These are phyloP conservation scores for Globisporangium splendens DNA, from an alignment of 352 stramenopile genomes.

Conservation along the genomic window DNA sequence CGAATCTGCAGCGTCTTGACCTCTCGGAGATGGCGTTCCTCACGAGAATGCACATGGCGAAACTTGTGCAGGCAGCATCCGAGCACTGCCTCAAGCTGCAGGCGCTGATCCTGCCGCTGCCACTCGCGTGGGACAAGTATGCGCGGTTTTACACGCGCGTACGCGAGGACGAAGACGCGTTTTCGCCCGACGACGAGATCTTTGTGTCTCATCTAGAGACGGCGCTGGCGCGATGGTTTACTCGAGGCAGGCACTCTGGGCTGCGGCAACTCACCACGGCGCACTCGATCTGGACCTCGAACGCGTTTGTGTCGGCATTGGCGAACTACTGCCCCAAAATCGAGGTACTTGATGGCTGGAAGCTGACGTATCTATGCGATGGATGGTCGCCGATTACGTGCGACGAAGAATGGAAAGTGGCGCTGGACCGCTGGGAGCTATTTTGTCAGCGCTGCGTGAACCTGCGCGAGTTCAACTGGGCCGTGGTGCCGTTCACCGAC, in stretches of 20 bases:
- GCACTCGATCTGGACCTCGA: conserved; percentile 28
- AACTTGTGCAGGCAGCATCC: conserved; percentile 33
- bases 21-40: conserved; percentile 51
- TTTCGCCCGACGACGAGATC: conserved; percentile 22
- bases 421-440: conserved; percentile 28
- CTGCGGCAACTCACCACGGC: conserved; percentile 43
- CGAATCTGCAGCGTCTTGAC: conserved; percentile 47
- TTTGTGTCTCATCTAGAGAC: conserved; percentile 19
- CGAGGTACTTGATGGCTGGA: conserved; percentile 55
- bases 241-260: conserved; percentile 21
- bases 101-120: conserved; percentile 36
- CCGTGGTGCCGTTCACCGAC: conserved; percentile 46
- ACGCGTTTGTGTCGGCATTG: conserved; percentile 38
- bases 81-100: conserved; percentile 44
- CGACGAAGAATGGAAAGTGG: conserved; percentile 52
- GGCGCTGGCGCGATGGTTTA: conserved; percentile 39
- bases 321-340: conserved; percentile 41
- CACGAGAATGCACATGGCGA: conserved; percentile 30
- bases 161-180: conserved; percentile 15
- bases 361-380: conserved; percentile 49
- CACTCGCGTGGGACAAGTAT: conserved; percentile 38
- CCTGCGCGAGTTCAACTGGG: conserved; percentile 59
- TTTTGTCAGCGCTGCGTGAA: conserved; percentile 37
- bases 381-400: conserved; percentile 40
- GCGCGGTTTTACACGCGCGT: conserved; percentile 16